Evolutionary conservation across 2,329 filamentous ascomycete species (phyloP).

Genomic region (Fusarium sp.): DNA sequence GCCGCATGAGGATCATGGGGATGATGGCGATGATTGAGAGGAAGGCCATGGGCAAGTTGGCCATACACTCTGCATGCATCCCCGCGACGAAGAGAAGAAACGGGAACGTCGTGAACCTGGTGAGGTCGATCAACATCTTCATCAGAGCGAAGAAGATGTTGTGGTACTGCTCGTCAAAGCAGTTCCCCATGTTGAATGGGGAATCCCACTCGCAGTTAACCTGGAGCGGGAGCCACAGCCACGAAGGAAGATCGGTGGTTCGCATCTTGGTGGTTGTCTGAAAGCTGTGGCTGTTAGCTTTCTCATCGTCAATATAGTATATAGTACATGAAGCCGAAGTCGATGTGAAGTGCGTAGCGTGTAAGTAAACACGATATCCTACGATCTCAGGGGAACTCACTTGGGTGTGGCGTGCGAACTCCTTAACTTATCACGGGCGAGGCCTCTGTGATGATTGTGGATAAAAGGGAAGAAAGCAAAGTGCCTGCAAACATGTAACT

Average conservation of each 20-base stretch:
- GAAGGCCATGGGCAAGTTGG: background rate
- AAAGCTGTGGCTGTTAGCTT: background rate
- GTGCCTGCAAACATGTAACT: background rate
- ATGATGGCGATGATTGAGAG: background rate
- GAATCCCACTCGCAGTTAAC: constrained; percentile 21
- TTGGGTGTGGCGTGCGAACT: background rate
- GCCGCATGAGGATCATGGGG: background rate
- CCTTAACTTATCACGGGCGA: background rate
- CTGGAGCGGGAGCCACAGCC: constrained; percentile 16
- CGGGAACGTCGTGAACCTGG: constrained; percentile 1
- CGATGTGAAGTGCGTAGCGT: background rate
- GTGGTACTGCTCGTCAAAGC: constrained; percentile 23
- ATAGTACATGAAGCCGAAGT: background rate
- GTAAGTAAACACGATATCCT: background rate
- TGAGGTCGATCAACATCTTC: background rate
- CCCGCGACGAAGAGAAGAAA: background rate
- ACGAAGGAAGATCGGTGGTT: background rate
- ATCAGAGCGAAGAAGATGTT: constrained; percentile 16
- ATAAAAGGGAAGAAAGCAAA: background rate
- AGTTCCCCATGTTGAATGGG: constrained; percentile 6
- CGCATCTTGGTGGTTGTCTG: constrained; percentile 1
- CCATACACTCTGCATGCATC: background rate
- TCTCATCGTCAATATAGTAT: background rate
- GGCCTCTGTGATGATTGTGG: background rate
- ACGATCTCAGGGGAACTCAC: constrained; percentile 7